phyloP scores from a whole-genome alignment of 805 yeast genomes.

The Sugiyamaella lignohabitans region DNA sequence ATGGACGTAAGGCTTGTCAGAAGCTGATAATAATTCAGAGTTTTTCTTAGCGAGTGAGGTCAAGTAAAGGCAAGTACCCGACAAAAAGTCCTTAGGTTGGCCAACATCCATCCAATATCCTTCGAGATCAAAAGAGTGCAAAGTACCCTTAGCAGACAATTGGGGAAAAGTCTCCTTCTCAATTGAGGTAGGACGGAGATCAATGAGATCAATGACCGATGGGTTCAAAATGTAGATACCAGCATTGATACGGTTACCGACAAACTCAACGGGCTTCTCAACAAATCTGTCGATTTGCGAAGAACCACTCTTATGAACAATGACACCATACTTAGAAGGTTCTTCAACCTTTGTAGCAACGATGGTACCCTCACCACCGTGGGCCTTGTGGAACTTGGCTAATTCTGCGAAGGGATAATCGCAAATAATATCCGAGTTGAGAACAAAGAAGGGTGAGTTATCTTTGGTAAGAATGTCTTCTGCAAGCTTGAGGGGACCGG shows the following conservation, averaged over 20 bases:
- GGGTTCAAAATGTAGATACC: conserved; percentile 99
- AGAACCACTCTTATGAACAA: conserved; percentile 92
- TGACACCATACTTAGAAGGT: conserved; percentile 99
- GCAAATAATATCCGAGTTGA: conserved; percentile 97
- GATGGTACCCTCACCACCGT: conserved; percentile 97
- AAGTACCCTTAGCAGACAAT: conserved; percentile 78
- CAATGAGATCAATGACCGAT: conserved; percentile 90
- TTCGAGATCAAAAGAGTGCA: conserved; percentile 94
- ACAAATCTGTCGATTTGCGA: conserved; percentile 97
- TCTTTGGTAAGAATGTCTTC: conserved; percentile 91
- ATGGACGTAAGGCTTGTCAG: conserved; percentile 62
- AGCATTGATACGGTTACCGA: conserved; percentile 99
- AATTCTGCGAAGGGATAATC: conserved; percentile 95
- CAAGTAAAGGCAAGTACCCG: conserved; percentile 91
- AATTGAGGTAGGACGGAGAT: conserved; percentile 96
- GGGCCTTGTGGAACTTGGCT: conserved; percentile 86
- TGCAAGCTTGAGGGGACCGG: conserved; percentile 98
- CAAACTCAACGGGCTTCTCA: conserved; percentile 98
- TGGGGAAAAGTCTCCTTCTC: conserved; percentile 99
- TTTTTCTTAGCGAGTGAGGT: conserved; percentile 75
- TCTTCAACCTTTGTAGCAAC: conserved; percentile 99
- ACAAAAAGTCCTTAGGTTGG: conserved; percentile 98
- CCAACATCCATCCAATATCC: conserved; percentile 99
- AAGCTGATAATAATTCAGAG: conserved; percentile 59
- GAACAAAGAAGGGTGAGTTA: conserved; percentile 91